A percentile compares a stretch with the other conserved stretches of the same genome.
These are phyloP conservation scores for Erythrophleum ivorense DNA, from an alignment of 331 rosid species.

Conservation along the genomic window DNA sequence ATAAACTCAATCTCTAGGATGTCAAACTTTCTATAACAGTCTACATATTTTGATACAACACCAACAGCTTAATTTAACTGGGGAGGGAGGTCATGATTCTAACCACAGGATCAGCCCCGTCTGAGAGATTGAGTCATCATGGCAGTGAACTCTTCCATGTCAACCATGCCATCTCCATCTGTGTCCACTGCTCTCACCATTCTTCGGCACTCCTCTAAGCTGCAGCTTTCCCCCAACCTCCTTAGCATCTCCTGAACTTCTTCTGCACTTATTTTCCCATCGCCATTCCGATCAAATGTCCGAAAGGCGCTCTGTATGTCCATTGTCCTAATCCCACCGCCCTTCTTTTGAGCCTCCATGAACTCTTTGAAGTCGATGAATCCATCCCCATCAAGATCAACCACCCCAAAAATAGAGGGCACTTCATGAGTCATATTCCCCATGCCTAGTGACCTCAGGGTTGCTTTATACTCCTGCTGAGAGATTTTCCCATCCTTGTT, in stretches of 20 bases:
- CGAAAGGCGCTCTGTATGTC: conserved; percentile 74
- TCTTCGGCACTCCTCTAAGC: conserved; percentile 68
- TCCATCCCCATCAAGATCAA: conserved; percentile 84
- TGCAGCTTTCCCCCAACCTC: conserved; percentile 77
- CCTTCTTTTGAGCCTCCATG: conserved; percentile 72
- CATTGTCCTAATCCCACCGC: conserved; percentile 60
- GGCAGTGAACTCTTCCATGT: conserved; percentile 76
- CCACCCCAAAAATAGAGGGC: conserved; percentile 64
- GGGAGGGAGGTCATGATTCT: not conserved
- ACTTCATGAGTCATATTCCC: conserved; percentile 59
- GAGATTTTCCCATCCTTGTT: conserved; percentile 84
- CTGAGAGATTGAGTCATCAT: conserved; percentile 75
- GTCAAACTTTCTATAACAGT: no score
- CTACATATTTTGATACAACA: not conserved
- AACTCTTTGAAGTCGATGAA: conserved; percentile 76
- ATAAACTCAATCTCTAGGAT: no score
- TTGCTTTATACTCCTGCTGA: conserved; percentile 69
- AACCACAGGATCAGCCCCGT: conserved; percentile 34
- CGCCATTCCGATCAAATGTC: conserved; percentile 71
- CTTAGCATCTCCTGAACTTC: conserved; percentile 67
- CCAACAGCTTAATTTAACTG: not conserved
- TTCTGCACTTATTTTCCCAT: conserved; percentile 85
- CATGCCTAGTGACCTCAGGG: conserved; percentile 70
- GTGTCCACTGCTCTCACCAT: conserved; percentile 90
- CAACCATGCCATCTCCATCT: conserved; percentile 86